Base-by-base conservation (phyloP, 768 basidiomycete species). In the Russula dissimulans region DNA sequence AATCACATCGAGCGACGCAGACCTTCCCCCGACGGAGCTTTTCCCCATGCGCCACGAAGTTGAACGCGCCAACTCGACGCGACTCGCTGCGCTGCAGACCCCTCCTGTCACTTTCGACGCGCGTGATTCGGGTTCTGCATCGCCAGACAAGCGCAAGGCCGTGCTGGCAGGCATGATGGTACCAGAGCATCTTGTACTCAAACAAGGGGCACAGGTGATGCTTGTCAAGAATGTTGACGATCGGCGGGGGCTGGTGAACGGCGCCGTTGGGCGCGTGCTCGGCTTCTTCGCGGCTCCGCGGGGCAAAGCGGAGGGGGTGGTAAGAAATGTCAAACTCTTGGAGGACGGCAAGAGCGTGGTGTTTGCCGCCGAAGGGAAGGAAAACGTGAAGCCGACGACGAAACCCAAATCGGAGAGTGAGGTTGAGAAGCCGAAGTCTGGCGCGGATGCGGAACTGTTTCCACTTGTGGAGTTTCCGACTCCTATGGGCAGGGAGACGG, bases 41-140 rank as follows among this genome's bases (percentile, higher is more conserved):
- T 89, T 87, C 63, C 82, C 89, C 0, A 76, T 81, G 45, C 81
- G 89, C 18, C 73, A 80, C 48, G 84, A 90, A 70, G 89, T 91
- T 47, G 84, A 86, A 17, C 68, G 74, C 41, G 76, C 89, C 18
- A 91, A 91, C 67, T 67, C 72, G 10, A 67, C 74, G 4, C 79
- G 86, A 0, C 77, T 90, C 5, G 67, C 69, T 3, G 73, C 75
- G 1, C 71, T 91, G 5, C 72, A 76, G 3, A 71, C 78, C 6
- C 67, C 75, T 5, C 67, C 70, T 8, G 70, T 72, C 48, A 72
- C 71, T 0, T 89, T 80, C 71, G 63, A 66, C 10, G 77, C 86
- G 2, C 72, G 75, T 2, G 87, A 90, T 68, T 77, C 79, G 2
- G 78, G 79, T 7, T 67, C 70, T 4, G 70, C 73, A 11, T 73